Base-by-base conservation (phyloP, 192 early-diverging fungal species). In the Piromyces finnis region DNA sequence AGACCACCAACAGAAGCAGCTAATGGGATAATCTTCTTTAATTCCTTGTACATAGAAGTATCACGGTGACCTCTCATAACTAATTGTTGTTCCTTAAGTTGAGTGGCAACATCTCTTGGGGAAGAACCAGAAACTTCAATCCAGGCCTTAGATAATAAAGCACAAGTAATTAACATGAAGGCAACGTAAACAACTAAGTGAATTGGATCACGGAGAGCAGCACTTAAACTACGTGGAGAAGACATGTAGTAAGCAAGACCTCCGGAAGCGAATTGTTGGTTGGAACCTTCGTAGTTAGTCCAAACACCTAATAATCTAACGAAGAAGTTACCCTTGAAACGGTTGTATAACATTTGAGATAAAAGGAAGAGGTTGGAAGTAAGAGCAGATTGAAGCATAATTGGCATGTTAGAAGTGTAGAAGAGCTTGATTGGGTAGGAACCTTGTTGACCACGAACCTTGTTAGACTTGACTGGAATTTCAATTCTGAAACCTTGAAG, bases 341-440 rank as follows among this genome's bases (percentile, higher is more conserved):
- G 89, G 88, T 94, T 97, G 93, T 94, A 97, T 81, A 98, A 89
- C 86, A 98, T 90, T 91, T 99, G 98, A 29, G 96, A 97, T 86
- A 99, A 95, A 89, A 99, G 94, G 86, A 97, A 99, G 80, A 97
- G 88, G 83, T 99, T 95, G 80, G 96, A 97, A 41, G 95, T 93
- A 81, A 99, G 88, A 59, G 98, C 96, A 32, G 96, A 98, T 87
- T 98, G 97, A 80, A 90, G 92, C 98, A 99, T 98, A 84, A 99
- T 98, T 78, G 98, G 95, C 98, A 99, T 99, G 90, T 98, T 99
- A 83, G 96, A 98, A 37, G 98, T 99, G 91, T 99, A 99, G 88
- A 99, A 98, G 77, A 99, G 89, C 91, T 99, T 99, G 92, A 99
- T 91, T 79, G 98, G 98, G 89, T 97, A 99, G 81, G 95, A 91